Base-by-base conservation (phyloP, 2,329 filamentous ascomycete genomes). In the Pseudofabraea citricarpa region DNA sequence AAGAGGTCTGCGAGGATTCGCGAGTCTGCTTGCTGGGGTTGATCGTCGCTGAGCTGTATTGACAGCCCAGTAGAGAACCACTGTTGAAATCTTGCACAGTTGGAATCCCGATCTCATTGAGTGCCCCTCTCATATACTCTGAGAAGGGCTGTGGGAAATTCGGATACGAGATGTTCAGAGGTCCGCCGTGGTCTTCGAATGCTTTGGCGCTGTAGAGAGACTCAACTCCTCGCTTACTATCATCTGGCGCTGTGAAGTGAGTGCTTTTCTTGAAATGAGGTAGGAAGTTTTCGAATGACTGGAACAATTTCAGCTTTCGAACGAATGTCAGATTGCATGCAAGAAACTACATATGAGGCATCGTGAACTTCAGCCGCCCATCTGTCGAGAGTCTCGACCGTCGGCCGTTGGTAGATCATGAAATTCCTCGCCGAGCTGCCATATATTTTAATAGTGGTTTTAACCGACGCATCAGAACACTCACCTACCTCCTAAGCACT, bases 111-210 rank as follows among this genome's bases (percentile, higher is more conserved):
- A 73, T 62, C 1, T 61, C 60, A 16, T 66, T 49, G 42, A 74
- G 57, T 2, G 61, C 69, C 51, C 55, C 52, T 61, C 63, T 64
- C 65, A 72, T 10, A 61, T 66, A 6, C 61, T 59, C 21, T 21
- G 22, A 23, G 21, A 67, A 67, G 0, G 65, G 54, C 45, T 62
- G 56, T 4, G 59, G 65, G 33, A 60, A 72, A 39, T 70, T 68
- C 4, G 63, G 44, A 44, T 64, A 72, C 0, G 67, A 64, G 2
- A 72, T 64, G 19, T 69, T 60, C 1, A 73, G 47, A 0, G 70
- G 68, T 1, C 62, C 63, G 4, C 58, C 60, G 3, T 32, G 43
- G 1, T 41, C 20, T 15, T 57, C 55, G 29, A 67, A 68, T 2
- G 56, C 55, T 4, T 55, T 55, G 7, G 53, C 41, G 16, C 62